A percentile compares a stretch with the other conserved stretches of the same genome.
Evolutionary conservation across 176 grass and related monocot species (phyloP).

Genomic region (Avena insularis): DNA sequence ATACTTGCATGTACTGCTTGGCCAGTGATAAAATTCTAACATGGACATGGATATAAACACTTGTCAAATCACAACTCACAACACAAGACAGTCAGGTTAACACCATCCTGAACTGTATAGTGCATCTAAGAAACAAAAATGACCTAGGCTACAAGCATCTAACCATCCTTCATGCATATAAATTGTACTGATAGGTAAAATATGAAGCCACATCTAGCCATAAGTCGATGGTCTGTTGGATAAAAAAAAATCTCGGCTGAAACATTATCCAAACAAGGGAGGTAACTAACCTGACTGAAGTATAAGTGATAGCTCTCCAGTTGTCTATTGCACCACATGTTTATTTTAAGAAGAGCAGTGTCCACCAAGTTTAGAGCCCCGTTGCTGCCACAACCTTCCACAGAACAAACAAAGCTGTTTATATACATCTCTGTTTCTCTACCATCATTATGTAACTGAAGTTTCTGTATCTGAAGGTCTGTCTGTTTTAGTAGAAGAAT

Average conservation of each 20-base stretch:
- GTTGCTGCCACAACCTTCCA: constrained; percentile 49
- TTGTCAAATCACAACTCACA: constrained; percentile 8
- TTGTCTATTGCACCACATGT: constrained; percentile 63
- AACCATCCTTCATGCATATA: constrained; percentile 9
- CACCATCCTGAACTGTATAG: background rate
- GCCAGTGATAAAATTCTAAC: background rate
- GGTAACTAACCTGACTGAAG: constrained; percentile 73
- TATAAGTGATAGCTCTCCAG: constrained; percentile 79
- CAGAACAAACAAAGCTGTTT: constrained; percentile 73
- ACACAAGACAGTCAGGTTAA: constrained; percentile 9
- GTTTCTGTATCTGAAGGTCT: constrained; percentile 61
- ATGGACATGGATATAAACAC: constrained; percentile 9
- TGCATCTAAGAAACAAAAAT: constrained; percentile 8
- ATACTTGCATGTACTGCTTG: constrained; percentile 2
- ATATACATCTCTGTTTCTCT: constrained; percentile 68
- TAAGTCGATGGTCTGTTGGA: constrained; percentile 10
- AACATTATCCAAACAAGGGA: constrained; percentile 30
- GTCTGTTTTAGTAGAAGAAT: constrained; percentile 70
- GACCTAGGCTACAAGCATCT: constrained; percentile 7
- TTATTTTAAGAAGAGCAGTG: constrained; percentile 66
- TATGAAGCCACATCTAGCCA: constrained; percentile 6
- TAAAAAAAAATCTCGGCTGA: background rate
- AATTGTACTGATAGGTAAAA: constrained; percentile 21
- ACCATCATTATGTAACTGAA: constrained; percentile 46
- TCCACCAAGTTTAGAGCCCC: constrained; percentile 67